phyloP scores from a whole-genome alignment of 306 rosid species.

The Inga laurina region DNA sequence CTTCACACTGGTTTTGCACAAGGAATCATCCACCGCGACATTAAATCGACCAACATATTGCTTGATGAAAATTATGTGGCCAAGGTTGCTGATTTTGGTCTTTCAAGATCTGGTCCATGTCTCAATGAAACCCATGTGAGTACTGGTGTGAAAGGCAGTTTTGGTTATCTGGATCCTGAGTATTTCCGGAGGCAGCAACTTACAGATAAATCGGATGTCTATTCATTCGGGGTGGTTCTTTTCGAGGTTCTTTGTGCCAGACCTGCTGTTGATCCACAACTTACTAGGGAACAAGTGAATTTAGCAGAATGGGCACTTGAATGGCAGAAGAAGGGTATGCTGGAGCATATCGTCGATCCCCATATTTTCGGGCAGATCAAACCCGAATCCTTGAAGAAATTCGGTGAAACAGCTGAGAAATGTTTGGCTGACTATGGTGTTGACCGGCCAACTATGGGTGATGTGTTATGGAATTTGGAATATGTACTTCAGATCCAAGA shows the following conservation, averaged over 20 bases:
- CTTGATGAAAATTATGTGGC: conserved; percentile 86
- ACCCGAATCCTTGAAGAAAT: conserved; percentile 72
- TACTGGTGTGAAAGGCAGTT: conserved; percentile 95
- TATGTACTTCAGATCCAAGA: conserved; percentile 92
- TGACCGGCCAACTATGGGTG: conserved; percentile 98
- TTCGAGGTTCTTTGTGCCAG: conserved; percentile 93
- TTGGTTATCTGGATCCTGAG: conserved; percentile 96
- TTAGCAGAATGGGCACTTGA: conserved; percentile 93
- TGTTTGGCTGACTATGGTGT: conserved; percentile 94
- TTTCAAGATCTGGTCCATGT: conserved; percentile 93
- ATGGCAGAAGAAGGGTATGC: conserved; percentile 83
- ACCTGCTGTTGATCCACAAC: conserved; percentile 91
- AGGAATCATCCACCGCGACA: conserved; percentile 98
- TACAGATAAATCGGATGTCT: conserved; percentile 92
- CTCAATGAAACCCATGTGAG: conserved; percentile 93
- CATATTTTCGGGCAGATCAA: conserved; percentile 65
- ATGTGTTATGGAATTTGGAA: conserved; percentile 94
- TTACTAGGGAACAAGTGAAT: conserved; percentile 84
- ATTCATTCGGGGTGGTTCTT: conserved; percentile 96
- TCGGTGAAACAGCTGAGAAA: conserved; percentile 95
- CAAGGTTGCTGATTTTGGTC: conserved; percentile 99
- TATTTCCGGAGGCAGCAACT: conserved; percentile 95
- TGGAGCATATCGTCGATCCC: conserved; percentile 72
- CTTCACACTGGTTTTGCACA: conserved; percentile 96
- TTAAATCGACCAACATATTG: conserved; percentile 90